These are phyloP conservation scores for Xylaria flabelliformis DNA, from an alignment of 495 filamentous ascomycete species.

Conservation along the genomic window DNA sequence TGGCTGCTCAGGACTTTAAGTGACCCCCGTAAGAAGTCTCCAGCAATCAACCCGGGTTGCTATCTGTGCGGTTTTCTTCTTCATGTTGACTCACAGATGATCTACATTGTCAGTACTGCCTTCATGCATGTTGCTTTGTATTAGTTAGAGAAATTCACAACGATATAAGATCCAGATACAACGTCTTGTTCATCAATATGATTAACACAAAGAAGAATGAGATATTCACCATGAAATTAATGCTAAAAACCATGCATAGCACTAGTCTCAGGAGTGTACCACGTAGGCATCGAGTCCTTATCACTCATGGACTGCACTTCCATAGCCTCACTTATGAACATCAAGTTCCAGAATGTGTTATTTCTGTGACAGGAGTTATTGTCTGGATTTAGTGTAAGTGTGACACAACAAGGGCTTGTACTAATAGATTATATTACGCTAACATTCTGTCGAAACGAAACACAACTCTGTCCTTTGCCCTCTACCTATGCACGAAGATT, in stretches of 20 bases:
- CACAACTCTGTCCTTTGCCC: too few relatives aligned
- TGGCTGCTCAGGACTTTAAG: neutral
- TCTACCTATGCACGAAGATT: too few relatives aligned
- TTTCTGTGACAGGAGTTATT: neutral
- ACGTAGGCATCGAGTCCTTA: neutral
- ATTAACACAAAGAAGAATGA: neutral
- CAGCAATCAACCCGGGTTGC: neutral
- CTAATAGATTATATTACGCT: too few relatives aligned
- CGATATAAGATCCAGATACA: neutral
- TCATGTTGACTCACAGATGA: neutral
- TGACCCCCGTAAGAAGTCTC: neutral
- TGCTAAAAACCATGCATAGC: neutral
- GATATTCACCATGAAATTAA: neutral
- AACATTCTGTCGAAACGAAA: too few relatives aligned
- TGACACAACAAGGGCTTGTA: too few relatives aligned
- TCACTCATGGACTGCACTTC: neutral
- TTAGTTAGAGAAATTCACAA: neutral
- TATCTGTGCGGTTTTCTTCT: neutral
- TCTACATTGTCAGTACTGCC: neutral
- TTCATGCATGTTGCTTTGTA: neutral
- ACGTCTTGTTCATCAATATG: neutral
- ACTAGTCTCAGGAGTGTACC: neutral
- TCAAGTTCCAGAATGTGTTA: neutral
- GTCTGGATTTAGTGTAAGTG: too few relatives aligned
- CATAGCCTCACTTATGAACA: too few relatives aligned